A percentile compares a stretch with the other conserved stretches of the same genome.
Evolutionary conservation across 257 asterid genomes (phyloP).

Genomic region (Rhazya stricta): DNA sequence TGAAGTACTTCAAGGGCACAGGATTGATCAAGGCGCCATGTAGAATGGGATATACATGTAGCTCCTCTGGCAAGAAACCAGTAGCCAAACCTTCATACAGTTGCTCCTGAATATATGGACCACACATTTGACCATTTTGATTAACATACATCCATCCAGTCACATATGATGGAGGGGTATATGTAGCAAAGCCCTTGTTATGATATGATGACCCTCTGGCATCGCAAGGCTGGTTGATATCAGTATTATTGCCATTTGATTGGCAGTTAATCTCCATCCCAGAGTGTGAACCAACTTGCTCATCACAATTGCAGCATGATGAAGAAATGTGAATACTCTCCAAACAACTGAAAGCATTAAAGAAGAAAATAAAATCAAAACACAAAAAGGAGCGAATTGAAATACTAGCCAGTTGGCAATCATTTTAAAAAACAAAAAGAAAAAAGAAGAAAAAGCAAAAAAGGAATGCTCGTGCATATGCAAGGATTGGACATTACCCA

Average conservation of each 20-base stretch:
- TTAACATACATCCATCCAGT: constrained; percentile 95
- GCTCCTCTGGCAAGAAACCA: constrained; percentile 78
- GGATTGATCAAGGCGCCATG: constrained; percentile 55
- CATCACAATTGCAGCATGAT: constrained; percentile 17
- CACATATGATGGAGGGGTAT: constrained; percentile 27
- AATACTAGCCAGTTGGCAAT: background rate
- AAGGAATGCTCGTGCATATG: background rate
- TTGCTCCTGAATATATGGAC: constrained; percentile 87
- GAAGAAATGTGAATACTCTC: constrained; percentile 2
- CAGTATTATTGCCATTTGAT: constrained; percentile 25
- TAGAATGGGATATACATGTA: constrained; percentile 68
- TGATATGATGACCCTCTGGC: constrained; percentile 19
- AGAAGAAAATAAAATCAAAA: background rate
- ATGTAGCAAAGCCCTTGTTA: constrained; percentile 18
- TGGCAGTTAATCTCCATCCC: constrained; percentile 31
- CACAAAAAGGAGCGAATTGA: background rate
- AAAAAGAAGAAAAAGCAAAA: too few relatives aligned
- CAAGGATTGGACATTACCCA: constrained; percentile 18
- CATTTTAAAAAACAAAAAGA: too few relatives aligned
- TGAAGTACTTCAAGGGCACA: constrained; percentile 70
- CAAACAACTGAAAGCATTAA: constrained; percentile 21
- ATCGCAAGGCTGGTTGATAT: constrained; percentile 16
- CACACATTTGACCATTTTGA: constrained; percentile 82
- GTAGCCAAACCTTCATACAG: constrained; percentile 69
- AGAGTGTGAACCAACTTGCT: constrained; percentile 21